Percentiles rank a stretch among this genome's conserved stretches.
Conservation (phyloP, 192 early-diverging fungal species). For the Umbelopsis ramanniana region DNA sequence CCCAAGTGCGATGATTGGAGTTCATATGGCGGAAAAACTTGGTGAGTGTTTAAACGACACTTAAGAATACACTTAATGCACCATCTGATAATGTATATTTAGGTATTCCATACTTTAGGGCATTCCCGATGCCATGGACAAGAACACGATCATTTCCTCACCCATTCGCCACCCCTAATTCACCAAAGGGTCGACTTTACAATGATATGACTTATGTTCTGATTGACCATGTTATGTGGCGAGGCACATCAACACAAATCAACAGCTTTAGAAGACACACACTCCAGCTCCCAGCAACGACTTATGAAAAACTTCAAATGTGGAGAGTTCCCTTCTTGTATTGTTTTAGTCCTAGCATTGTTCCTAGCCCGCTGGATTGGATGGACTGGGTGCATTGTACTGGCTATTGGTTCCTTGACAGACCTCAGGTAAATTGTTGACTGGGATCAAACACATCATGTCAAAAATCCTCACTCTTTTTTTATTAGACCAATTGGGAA, state of each 20-base stretch:
- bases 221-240: conserved; percentile 74
- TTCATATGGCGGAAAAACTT: conserved; percentile 70
- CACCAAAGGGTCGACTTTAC: conserved; percentile 49
- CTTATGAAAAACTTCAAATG: conserved; percentile 53
- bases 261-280: conserved; percentile 60
- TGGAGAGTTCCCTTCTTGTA: conserved; percentile 68
- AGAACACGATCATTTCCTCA: conserved; percentile 74
- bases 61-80: background rate
- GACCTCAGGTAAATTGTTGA: conserved; percentile 45
- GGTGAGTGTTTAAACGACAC: conserved; percentile 21
- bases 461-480: background rate
- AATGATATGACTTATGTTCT: conserved; percentile 73
- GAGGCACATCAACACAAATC: conserved; percentile 56
- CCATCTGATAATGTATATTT: background rate
- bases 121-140: conserved; percentile 82
- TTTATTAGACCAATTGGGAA: conserved; percentile 53
- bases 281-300: conserved; percentile 52
- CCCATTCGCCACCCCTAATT: conserved; percentile 64
- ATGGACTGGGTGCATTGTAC: conserved; percentile 67
- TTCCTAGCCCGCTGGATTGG: conserved; percentile 70
- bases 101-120: conserved; percentile 66
- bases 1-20: conserved; percentile 68
- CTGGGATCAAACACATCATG: background rate
- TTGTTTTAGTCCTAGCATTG: conserved; percentile 61
- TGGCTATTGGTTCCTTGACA: conserved; percentile 80